These are phyloP conservation scores for Rhipidocladum racemiflorum DNA, from an alignment of 176 grass and related monocot species.

Conservation along the genomic window DNA sequence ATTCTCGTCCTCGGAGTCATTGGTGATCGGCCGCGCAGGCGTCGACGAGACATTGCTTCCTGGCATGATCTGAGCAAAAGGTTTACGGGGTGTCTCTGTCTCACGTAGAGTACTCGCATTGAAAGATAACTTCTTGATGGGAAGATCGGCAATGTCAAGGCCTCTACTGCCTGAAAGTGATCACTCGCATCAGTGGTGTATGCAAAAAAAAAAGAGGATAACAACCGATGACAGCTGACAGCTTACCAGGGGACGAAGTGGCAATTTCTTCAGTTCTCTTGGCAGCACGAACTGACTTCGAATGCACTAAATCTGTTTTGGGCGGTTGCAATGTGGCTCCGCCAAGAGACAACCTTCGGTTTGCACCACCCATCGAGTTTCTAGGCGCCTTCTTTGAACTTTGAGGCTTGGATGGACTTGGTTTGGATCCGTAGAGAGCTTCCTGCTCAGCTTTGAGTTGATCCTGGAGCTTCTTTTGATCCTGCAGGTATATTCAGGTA, in stretches of 20 bases:
- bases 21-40: constrained; percentile 24
- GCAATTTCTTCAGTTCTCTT: constrained; percentile 59
- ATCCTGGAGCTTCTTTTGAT: constrained; percentile 80
- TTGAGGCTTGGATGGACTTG: constrained; percentile 80
- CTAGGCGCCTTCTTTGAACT: constrained; percentile 61
- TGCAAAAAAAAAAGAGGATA: neutral
- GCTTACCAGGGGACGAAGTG: constrained; percentile 66
- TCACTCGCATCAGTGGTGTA: constrained; percentile 22
- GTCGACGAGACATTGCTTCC: constrained; percentile 38
- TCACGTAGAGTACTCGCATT: constrained; percentile 43
- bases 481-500: constrained; percentile 47
- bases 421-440: constrained; percentile 81
- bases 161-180: constrained; percentile 46
- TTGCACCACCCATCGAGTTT: constrained; percentile 46
- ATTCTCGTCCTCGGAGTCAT: constrained; percentile 43
- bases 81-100: constrained; percentile 56
- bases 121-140: constrained; percentile 55
- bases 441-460: constrained; percentile 88
- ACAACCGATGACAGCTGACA: neutral
- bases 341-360: constrained; percentile 70
- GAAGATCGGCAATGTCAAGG: constrained; percentile 37
- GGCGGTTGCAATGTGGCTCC: constrained; percentile 51
- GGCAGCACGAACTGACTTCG: constrained; percentile 46
- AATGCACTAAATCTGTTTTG: constrained; percentile 48
- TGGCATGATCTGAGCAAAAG: constrained; percentile 60